Evolutionary conservation across 73 alveolate species (phyloP).

Genomic region (Effrenium voratum): DNA sequence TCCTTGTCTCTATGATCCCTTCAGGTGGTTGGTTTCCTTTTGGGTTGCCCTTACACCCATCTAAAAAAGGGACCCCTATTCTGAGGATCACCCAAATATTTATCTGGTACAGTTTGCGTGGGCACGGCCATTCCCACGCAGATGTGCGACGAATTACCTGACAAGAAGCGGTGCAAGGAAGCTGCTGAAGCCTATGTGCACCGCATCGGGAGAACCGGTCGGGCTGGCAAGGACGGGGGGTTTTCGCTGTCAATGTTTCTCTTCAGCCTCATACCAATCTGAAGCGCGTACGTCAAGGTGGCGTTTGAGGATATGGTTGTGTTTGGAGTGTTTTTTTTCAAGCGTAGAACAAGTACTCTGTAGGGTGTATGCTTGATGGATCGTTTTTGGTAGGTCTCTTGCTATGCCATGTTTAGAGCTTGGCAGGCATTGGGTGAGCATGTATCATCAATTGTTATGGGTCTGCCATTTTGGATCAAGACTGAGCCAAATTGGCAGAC

Average conservation of each 20-base stretch:
- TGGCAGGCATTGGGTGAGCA: too few species aligned
- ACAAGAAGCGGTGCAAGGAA: not conserved
- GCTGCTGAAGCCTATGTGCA: constrained; percentile 58
- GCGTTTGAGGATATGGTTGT: not conserved
- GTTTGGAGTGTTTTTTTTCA: not conserved
- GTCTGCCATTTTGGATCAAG: too few species aligned
- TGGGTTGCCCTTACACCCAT: not conserved
- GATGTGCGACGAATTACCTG: not conserved
- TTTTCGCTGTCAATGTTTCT: not conserved
- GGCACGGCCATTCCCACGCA: not conserved
- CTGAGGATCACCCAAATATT: too few species aligned
- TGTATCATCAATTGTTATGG: too few species aligned
- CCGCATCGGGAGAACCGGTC: constrained; percentile 54
- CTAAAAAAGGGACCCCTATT: not conserved
- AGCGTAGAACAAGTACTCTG: not conserved
- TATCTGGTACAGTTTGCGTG: not conserved
- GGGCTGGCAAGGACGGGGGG: constrained; percentile 37
- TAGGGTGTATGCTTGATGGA: not conserved
- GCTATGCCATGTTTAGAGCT: not conserved
- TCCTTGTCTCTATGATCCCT: too few species aligned
- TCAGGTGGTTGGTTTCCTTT: not conserved
- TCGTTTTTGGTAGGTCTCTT: not conserved
- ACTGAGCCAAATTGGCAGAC: too few species aligned
- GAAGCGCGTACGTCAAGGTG: not conserved
- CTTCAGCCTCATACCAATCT: not conserved